Conservation (phyloP, 352 stramenopile genomes). For the Thalassiosira hispida region DNA sequence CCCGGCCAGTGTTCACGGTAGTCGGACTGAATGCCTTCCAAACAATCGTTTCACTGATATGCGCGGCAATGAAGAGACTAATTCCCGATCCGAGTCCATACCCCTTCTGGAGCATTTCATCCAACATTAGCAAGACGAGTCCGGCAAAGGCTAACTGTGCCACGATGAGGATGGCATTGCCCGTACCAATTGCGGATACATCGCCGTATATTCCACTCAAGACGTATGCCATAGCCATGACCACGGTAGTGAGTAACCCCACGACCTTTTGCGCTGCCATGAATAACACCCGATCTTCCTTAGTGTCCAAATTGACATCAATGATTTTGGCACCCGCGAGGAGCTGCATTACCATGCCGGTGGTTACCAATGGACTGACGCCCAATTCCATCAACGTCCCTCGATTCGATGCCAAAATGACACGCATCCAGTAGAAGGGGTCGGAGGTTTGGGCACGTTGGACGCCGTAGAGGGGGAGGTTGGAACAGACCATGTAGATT, state of each 20-base stretch:
- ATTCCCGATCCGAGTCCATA: conserved; percentile 98
- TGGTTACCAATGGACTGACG: conserved; percentile 98
- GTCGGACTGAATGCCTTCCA: conserved; percentile 99
- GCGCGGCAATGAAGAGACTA: conserved; percentile 99
- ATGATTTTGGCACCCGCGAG: conserved; percentile 97
- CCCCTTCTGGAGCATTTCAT: conserved; percentile 99
- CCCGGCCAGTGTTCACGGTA: conserved; percentile 98
- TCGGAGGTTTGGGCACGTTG: conserved; percentile 97
- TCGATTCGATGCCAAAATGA: conserved; percentile 98
- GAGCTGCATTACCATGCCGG: conserved; percentile 98
- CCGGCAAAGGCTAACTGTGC: conserved; percentile 96
- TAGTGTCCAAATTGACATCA: conserved; percentile 95
- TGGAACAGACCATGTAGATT: conserved; percentile 99
- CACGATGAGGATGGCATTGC: conserved; percentile 99
- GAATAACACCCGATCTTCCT: conserved; percentile 98
- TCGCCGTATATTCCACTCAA: conserved; percentile 99
- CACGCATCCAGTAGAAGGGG: conserved; percentile 99
- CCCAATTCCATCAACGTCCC: conserved; percentile 98
- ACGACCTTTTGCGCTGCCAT: conserved; percentile 98
- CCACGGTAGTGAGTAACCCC: conserved; percentile 98
- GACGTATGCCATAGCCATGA: conserved; percentile 97
- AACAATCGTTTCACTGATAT: conserved; percentile 99
- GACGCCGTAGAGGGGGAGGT: conserved; percentile 99
- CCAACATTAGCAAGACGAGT: conserved; percentile 98
- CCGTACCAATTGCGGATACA: conserved; percentile 94